Conservation (phyloP, 495 filamentous ascomycete genomes). For the Tuber microsphaerosporum region DNA sequence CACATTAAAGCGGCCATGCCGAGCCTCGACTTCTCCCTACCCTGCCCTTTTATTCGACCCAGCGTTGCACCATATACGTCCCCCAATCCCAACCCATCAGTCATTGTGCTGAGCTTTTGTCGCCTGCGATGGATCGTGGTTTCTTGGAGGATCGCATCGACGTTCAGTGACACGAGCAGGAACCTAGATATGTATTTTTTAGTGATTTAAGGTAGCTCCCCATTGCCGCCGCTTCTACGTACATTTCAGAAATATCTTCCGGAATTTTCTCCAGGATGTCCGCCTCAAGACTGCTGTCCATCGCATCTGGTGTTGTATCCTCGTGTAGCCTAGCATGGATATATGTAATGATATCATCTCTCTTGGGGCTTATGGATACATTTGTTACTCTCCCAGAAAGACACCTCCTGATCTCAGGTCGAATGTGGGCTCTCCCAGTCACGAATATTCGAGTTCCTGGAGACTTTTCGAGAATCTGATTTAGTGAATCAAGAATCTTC, state of each 20-base stretch:
- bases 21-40: neutral
- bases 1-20: too few species aligned
- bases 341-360: neutral
- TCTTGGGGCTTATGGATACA: neutral
- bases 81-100: neutral
- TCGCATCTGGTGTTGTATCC: neutral
- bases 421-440: neutral
- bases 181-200: too few species aligned
- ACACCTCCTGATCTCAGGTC: neutral
- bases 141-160: too few species aligned
- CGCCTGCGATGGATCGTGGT: too few species aligned
- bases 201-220: neutral
- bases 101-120: neutral
- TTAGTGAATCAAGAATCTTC: neutral
- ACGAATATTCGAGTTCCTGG: neutral
- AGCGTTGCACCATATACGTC: neutral
- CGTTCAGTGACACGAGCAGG: too few species aligned
- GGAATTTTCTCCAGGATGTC: neutral
- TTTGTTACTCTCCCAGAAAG: neutral
- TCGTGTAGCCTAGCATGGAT: neutral
- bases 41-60: neutral
- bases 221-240: neutral
- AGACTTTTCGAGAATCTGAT: neutral
- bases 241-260: neutral
- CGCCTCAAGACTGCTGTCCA: neutral